Evolutionary conservation across 75 land plant genomes (phyloP), one percentile per base, ranked within the genome.

Genomic region (Ceratopteris richardii): DNA sequence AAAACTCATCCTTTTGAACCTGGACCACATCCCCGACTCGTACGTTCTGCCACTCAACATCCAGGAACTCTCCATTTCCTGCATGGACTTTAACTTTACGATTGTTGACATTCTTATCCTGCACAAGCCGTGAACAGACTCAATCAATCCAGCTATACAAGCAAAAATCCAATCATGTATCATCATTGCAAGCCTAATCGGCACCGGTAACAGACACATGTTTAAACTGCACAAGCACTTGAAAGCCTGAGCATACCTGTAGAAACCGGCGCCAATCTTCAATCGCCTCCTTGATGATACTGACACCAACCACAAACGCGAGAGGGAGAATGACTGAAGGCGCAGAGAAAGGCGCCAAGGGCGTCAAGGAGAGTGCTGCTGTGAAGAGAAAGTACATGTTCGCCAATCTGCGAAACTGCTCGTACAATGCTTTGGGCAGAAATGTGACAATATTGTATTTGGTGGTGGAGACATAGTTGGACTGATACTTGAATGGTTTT

Each of bases 371-470:
- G 0, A 91, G 63, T 2, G 48, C 61, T 0, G 97, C 93, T 0
- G 86, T 77, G 10, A 88, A 62, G 13, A 91, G 85, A 43, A 91
- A 91, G 57, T 91, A 91, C 17, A 91, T 63, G 51, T 91, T 91
- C 17, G 97, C 97, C 29, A 91, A 94, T 5, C 97, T 50, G 7
- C 93, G 62, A 52, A 91, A 91, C 72, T 91, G 97, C 76, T 91
- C 97, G 39, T 88, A 88, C 40, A 88, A 43, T 4, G 94, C 93
- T 50, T 79, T 91, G 31, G 97, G 97, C 1, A 91, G 44, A 40
- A 91, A 91, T 1, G 86, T 88, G 25, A 71, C 9, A n/a, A 71
- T 31, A 60, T 81, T 91, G 80, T 91, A 91, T 51, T 88, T 91
- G 16, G 97, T 88, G 16, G 97, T 88, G 14, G 82, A 70, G 20